Evolutionary conservation across 192 early-diverging fungal genomes (phyloP).

Genomic region (Backusella parvicylindrica): DNA sequence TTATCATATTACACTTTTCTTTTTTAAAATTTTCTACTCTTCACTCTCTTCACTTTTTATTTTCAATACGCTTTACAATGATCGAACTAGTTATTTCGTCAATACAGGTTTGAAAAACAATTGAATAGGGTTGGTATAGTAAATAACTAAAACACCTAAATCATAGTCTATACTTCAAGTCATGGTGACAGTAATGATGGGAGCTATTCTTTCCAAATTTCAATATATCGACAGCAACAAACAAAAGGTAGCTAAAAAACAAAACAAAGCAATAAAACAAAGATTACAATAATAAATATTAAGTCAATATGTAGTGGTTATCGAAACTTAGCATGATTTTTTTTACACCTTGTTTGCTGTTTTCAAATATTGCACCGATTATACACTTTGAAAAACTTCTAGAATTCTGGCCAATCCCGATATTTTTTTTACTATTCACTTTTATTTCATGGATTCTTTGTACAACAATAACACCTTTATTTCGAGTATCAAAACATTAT

Average conservation of each 20-base stretch:
- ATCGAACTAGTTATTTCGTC: not conserved
- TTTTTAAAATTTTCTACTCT: not conserved
- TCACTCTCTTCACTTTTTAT: not conserved
- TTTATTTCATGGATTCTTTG: slow-evolving; percentile 33
- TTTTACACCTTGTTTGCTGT: slow-evolving; percentile 73
- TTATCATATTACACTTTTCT: not conserved
- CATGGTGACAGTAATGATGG: slow-evolving; percentile 20
- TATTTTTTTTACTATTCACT: slow-evolving; percentile 41
- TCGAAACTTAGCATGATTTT: slow-evolving; percentile 63
- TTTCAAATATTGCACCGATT: slow-evolving; percentile 69
- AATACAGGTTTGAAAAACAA: not conserved
- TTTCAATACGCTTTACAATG: not conserved
- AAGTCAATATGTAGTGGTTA: slow-evolving; percentile 37
- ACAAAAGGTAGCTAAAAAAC: slow-evolving; percentile 26
- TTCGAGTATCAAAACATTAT: slow-evolving; percentile 44
- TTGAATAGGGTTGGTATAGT: too few species aligned
- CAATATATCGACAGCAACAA: slow-evolving; percentile 21
- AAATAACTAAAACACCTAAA: not conserved
- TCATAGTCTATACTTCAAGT: slow-evolving; percentile 33
- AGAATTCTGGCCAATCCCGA: slow-evolving; percentile 70
- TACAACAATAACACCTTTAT: slow-evolving; percentile 31
- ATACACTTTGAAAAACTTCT: slow-evolving; percentile 58
- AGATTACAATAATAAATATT: not conserved
- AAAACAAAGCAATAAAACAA: not conserved
- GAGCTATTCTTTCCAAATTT: slow-evolving; percentile 11